Evolutionary conservation across 2,329 filamentous ascomycete species (phyloP).

Genomic region (Aspergillus sp.): DNA sequence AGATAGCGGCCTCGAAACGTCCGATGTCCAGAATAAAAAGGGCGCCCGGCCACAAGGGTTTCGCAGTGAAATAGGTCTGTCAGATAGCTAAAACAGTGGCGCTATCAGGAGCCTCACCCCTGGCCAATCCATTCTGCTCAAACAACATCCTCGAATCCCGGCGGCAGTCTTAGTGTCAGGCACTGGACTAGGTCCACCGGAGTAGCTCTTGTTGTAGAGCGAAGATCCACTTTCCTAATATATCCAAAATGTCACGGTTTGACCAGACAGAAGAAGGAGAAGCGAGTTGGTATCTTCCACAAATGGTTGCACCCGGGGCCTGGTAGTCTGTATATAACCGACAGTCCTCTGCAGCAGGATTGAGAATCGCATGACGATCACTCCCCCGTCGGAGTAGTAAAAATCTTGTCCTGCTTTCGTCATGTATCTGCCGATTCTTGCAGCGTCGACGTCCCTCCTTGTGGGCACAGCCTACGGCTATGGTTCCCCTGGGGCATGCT

Average conservation of each 20-base stretch:
- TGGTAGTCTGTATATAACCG: slow-evolving; percentile 3
- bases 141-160: not conserved
- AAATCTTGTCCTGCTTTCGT: not conserved
- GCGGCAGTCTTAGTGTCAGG: not conserved
- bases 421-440: slow-evolving; percentile 11
- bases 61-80: not conserved
- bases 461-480: slow-evolving; percentile 26
- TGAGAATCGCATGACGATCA: not conserved
- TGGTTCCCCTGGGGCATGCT: slow-evolving; percentile 31
- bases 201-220: not conserved
- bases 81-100: not conserved
- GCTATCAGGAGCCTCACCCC: not conserved
- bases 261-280: not conserved
- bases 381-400: not conserved
- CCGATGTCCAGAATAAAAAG: not conserved
- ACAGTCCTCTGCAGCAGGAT: not conserved
- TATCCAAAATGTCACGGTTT: not conserved
- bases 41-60: not conserved
- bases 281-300: slow-evolving; percentile 1
- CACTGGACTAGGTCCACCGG: slow-evolving; percentile 2
- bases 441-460: slow-evolving; percentile 8
- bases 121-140: not conserved
- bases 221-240: not conserved
- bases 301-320: not conserved
- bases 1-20: not conserved